Evolutionary conservation across 352 stramenopile genomes (phyloP).

Genomic region (Pythium aquatile): DNA sequence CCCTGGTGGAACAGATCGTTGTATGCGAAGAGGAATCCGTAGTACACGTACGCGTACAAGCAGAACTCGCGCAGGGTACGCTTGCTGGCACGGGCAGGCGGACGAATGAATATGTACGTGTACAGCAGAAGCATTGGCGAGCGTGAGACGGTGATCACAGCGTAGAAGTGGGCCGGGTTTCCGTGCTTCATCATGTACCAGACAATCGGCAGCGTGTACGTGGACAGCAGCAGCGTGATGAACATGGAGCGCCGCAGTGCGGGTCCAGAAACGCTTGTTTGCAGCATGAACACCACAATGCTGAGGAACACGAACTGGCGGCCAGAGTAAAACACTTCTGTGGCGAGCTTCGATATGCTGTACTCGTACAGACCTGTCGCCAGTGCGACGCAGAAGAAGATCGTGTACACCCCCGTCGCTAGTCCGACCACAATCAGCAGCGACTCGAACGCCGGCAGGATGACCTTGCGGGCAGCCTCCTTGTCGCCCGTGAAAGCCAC

Average conservation of each 20-base stretch:
- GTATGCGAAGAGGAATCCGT: conserved; percentile 24
- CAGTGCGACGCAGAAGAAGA: conserved; percentile 27
- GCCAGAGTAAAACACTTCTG: conserved; percentile 34
- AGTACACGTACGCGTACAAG: conserved; percentile 29
- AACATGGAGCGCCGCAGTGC: conserved; percentile 27
- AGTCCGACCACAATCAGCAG: conserved; percentile 37
- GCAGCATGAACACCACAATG: conserved; percentile 37
- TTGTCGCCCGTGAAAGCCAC: conserved; percentile 33
- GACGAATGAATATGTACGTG: conserved; percentile 21
- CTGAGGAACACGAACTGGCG: conserved; percentile 41
- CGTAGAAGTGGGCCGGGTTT: conserved; percentile 10
- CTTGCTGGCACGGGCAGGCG: conserved; percentile 22
- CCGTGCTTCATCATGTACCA: conserved; percentile 9
- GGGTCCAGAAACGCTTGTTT: conserved; percentile 36
- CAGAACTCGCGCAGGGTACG: conserved; percentile 27
- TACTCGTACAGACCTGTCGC: conserved; percentile 11
- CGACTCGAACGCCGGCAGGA: conserved; percentile 43
- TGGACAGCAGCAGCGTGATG: conserved; percentile 29
- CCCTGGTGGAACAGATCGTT: conserved; percentile 48
- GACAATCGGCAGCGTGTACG: conserved; percentile 32
- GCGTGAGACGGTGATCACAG: conserved; percentile 12
- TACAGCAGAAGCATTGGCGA: conserved; percentile 28
- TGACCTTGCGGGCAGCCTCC: conserved; percentile 32
- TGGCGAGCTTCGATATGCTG: conserved; percentile 14
- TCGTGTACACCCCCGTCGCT: conserved; percentile 26